Conservation (phyloP, 768 basidiomycete genomes). For the Boletus tylopilopsis region DNA sequence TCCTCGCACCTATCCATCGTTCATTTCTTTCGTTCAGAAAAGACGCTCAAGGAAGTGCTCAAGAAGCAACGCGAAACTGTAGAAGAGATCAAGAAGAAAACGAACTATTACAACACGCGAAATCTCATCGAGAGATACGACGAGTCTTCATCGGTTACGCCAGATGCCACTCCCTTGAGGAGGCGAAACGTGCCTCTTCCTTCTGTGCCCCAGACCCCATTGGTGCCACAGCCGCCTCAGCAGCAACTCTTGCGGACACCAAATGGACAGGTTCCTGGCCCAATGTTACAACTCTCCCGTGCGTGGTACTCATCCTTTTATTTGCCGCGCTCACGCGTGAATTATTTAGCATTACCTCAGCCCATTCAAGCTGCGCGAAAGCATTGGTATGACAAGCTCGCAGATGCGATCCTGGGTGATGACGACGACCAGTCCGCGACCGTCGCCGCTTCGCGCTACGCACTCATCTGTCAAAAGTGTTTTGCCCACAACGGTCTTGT, state of each 20-base stretch:
- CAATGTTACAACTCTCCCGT: constrained; percentile 40
- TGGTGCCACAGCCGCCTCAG: constrained; percentile 27
- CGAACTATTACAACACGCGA: constrained; percentile 91
- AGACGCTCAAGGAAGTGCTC: constrained; percentile 65
- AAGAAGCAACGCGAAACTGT: constrained; percentile 81
- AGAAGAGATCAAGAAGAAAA: constrained; percentile 97
- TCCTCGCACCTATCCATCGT: neutral
- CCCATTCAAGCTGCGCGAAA: constrained; percentile 54
- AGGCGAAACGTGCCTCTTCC: constrained; percentile 34
- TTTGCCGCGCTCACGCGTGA: constrained; percentile 7
- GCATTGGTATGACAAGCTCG: constrained; percentile 84
- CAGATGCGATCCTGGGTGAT: constrained; percentile 82
- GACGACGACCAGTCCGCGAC: constrained; percentile 48
- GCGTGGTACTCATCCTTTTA: constrained; percentile 15
- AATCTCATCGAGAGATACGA: constrained; percentile 91
- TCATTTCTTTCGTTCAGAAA: constrained; percentile 49
- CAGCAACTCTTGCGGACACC: constrained; percentile 20
- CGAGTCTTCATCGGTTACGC: constrained; percentile 40
- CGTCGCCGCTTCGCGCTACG: constrained; percentile 54
- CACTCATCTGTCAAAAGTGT: constrained; percentile 85
- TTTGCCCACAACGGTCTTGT: constrained; percentile 88
- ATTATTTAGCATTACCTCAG: constrained; percentile 33
- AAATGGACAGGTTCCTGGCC: constrained; percentile 17
- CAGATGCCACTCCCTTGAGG: constrained; percentile 38
- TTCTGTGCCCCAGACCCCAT: constrained; percentile 30